A percentile compares a stretch with the other conserved stretches of the same genome.
phyloP scores from a whole-genome alignment of 2,329 filamentous ascomycete genomes.

The Ophiosphaerella herpotricha region DNA sequence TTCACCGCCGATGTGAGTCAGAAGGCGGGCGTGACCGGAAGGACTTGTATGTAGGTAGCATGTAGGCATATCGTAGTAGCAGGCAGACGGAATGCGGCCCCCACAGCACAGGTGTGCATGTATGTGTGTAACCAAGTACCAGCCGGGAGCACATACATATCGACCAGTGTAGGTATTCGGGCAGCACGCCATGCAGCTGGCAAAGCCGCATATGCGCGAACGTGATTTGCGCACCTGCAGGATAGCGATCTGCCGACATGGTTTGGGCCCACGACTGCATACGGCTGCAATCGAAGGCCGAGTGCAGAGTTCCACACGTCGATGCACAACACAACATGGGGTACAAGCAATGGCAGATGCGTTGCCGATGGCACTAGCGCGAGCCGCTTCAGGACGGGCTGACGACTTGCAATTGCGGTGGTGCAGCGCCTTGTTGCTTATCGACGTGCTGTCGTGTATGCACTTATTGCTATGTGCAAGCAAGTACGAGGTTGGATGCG shows the following conservation, averaged over 20 bases:
- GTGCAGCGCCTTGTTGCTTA: not conserved
- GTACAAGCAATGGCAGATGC: constrained; percentile 11
- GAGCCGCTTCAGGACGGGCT: constrained; percentile 10
- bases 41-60: not conserved
- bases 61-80: not conserved
- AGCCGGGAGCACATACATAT: too few species aligned
- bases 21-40: too few species aligned
- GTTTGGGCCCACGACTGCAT: constrained; percentile 4
- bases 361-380: constrained; percentile 5
- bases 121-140: too few species aligned
- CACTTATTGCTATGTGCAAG: too few species aligned
- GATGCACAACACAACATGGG: constrained; percentile 10
- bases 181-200: constrained; percentile 1
- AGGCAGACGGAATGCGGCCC: too few species aligned
- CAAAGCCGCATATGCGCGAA: constrained; percentile 6
- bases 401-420: constrained; percentile 1
- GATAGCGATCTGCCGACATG: constrained; percentile 28
- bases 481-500: too few species aligned
- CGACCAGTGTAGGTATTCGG: not conserved
- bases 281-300: constrained; percentile 14
- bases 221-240: constrained; percentile 27
- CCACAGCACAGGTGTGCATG: too few species aligned
- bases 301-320: constrained; percentile 26
- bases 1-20: constrained; percentile 21
- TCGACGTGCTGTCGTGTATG: too few species aligned